These are phyloP conservation scores for Exutisphaerella laricina DNA, from an alignment of 2,329 filamentous ascomycete genomes.

Conservation along the genomic window DNA sequence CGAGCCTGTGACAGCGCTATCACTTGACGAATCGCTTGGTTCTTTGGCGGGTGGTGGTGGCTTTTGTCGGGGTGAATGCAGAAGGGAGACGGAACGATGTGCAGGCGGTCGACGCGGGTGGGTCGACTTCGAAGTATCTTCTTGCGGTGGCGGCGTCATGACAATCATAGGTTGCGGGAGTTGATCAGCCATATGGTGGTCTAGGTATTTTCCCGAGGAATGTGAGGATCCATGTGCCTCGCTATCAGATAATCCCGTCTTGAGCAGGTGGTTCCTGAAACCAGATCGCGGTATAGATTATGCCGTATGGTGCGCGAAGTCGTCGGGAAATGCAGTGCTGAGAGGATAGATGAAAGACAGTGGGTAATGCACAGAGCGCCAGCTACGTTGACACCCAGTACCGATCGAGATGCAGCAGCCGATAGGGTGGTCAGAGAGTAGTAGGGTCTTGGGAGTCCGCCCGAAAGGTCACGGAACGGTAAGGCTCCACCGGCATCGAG, in stretches of 20 bases:
- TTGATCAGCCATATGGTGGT: slow-evolving; percentile 8
- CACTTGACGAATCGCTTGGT: slow-evolving; percentile 21
- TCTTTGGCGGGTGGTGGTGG: slow-evolving; percentile 11
- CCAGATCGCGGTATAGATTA: background rate
- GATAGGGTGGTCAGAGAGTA: slow-evolving; percentile 5
- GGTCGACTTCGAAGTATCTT: slow-evolving; percentile 6
- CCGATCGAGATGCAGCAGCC: background rate
- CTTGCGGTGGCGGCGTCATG: slow-evolving; percentile 18
- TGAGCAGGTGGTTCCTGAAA: background rate
- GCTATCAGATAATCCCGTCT: background rate
- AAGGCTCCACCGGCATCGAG: background rate
- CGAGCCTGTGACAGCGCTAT: slow-evolving; percentile 6
- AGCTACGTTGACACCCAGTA: background rate
- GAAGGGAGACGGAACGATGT: slow-evolving; percentile 43
- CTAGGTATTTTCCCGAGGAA: background rate
- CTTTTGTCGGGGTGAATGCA: slow-evolving; percentile 34
- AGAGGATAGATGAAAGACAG: background rate
- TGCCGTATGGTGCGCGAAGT: background rate
- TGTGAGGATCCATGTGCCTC: slow-evolving; percentile 6
- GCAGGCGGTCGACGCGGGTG: slow-evolving; percentile 39
- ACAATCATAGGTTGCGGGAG: slow-evolving; percentile 18
- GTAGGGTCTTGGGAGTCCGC: background rate
- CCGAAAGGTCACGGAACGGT: background rate
- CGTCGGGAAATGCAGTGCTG: background rate
- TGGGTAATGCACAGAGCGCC: background rate